Evolutionary conservation across 1,284 basidiomycete species (phyloP).

Genomic region (Testicularia cyperi): DNA sequence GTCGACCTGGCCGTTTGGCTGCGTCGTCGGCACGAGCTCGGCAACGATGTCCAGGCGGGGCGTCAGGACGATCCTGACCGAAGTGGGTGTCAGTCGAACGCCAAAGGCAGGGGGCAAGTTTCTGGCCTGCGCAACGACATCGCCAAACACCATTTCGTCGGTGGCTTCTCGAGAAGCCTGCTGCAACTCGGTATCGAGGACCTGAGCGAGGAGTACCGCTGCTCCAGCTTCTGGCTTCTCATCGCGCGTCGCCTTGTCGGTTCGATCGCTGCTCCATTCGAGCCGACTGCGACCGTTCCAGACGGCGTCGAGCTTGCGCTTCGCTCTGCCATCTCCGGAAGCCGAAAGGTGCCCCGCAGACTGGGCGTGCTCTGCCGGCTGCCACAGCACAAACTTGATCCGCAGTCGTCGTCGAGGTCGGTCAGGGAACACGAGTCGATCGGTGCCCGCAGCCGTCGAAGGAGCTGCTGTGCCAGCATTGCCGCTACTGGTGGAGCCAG

Average conservation of each 20-base stretch:
- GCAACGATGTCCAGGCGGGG: constrained; percentile 18
- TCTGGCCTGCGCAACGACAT: constrained; percentile 36
- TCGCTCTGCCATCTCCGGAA: no score
- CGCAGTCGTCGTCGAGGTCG: constrained; percentile 34
- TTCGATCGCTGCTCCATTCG: constrained; percentile 29
- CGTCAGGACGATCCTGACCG: constrained; percentile 35
- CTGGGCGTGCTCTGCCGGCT: neutral
- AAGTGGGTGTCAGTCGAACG: constrained; percentile 18
- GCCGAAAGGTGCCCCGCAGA: no score
- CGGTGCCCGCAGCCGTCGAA: neutral
- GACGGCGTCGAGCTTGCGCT: no score
- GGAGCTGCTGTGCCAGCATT: neutral
- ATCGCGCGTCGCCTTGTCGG: neutral
- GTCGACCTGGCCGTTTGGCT: no score
- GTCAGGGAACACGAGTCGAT: constrained; percentile 43
- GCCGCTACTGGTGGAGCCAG: neutral
- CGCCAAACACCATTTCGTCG: constrained; percentile 44
- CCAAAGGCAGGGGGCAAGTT: constrained; percentile 26
- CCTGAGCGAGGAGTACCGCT: constrained; percentile 2
- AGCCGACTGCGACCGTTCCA: neutral
- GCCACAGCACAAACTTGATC: constrained; percentile 31
- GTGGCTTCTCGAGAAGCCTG: constrained; percentile 40
- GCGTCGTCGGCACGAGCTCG: constrained; percentile 26
- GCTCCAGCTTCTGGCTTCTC: neutral
- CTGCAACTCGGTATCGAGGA: constrained; percentile 39